A percentile compares a stretch with the other conserved stretches of the same genome.
These are phyloP conservation scores for Pinus taeda DNA, from an alignment of 75 land plant genomes.

Conservation along the genomic window DNA sequence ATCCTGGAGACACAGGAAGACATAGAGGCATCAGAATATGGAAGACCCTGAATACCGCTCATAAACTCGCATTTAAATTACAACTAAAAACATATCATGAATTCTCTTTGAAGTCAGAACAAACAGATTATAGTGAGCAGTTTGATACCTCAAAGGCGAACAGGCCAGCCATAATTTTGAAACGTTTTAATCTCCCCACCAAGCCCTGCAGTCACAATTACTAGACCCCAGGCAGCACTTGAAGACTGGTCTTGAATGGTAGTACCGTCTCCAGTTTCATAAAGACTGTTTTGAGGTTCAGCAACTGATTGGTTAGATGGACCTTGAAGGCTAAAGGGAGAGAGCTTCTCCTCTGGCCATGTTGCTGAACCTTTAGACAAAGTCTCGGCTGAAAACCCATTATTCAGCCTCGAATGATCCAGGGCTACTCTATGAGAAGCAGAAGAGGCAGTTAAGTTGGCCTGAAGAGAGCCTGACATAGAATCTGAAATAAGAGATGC, in stretches of 20 bases:
- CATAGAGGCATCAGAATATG: neutral
- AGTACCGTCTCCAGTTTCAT: constrained; percentile 11
- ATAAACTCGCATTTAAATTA: constrained; percentile 1
- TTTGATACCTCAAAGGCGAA: constrained; percentile 23
- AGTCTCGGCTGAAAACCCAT: neutral
- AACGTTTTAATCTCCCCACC: constrained; percentile 77
- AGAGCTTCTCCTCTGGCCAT: constrained; percentile 81
- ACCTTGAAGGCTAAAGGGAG: constrained; percentile 20
- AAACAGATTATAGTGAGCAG: neutral
- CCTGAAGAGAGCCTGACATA: neutral
- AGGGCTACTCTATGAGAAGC: neutral
- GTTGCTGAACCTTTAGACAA: constrained; percentile 40
- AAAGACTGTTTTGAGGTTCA: neutral
- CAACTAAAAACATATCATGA: neutral
- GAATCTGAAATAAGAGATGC: neutral
- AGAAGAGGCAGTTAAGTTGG: constrained; percentile 1
- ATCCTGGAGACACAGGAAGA: constrained; percentile 1
- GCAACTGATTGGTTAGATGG: constrained; percentile 9
- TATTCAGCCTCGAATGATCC: constrained; percentile 4
- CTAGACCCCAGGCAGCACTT: constrained; percentile 76
- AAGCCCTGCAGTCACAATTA: constrained; percentile 86
- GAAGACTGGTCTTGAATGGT: neutral
- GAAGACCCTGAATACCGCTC: neutral
- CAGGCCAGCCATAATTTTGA: constrained; percentile 88
- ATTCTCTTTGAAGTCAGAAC: neutral